These are phyloP conservation scores for Ulmus americana DNA, from an alignment of 331 rosid genomes.

Conservation along the genomic window DNA sequence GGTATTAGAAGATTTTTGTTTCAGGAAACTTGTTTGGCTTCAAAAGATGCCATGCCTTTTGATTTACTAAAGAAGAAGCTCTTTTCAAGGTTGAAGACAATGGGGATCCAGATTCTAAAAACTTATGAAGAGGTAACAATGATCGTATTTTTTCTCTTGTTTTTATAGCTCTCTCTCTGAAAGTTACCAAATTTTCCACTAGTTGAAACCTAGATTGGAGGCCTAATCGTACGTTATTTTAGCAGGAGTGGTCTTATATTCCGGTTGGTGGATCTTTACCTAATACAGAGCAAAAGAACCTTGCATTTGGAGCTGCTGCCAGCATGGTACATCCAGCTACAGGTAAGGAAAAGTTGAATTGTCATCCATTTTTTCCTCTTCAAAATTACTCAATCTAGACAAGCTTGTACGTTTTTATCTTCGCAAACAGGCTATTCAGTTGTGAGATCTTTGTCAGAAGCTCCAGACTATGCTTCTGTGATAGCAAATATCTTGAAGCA, in stretches of 20 bases:
- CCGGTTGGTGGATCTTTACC: slow-evolving; percentile 98
- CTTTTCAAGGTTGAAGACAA: slow-evolving; percentile 65
- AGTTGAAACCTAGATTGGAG: background rate
- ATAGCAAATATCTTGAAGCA: slow-evolving; percentile 75
- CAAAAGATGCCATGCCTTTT: slow-evolving; percentile 94
- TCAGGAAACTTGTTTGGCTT: slow-evolving; percentile 97
- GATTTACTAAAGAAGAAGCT: slow-evolving; percentile 81
- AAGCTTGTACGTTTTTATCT: slow-evolving; percentile 10
- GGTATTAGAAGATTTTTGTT: slow-evolving; percentile 17
- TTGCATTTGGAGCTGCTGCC: slow-evolving; percentile 98
- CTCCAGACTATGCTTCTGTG: slow-evolving; percentile 80
- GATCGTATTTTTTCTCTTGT: background rate
- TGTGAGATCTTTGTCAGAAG: slow-evolving; percentile 96
- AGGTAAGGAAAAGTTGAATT: slow-evolving; percentile 32
- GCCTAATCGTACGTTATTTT: slow-evolving; percentile 8
- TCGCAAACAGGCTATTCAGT: slow-evolving; percentile 76
- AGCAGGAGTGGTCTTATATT: slow-evolving; percentile 96
- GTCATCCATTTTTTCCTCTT: slow-evolving; percentile 3
- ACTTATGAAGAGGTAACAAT: slow-evolving; percentile 73
- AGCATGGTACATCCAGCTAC: slow-evolving; percentile 99
- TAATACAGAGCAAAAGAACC: slow-evolving; percentile 87
- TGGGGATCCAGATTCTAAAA: slow-evolving; percentile 75
- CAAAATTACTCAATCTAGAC: slow-evolving; percentile 6
- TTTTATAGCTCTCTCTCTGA: background rate
- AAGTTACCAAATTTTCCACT: background rate